Percentiles rank a stretch among this genome's conserved stretches.
Evolutionary conservation across 768 basidiomycete species (phyloP).

Genomic region (Strobilomyces dryophilus): DNA sequence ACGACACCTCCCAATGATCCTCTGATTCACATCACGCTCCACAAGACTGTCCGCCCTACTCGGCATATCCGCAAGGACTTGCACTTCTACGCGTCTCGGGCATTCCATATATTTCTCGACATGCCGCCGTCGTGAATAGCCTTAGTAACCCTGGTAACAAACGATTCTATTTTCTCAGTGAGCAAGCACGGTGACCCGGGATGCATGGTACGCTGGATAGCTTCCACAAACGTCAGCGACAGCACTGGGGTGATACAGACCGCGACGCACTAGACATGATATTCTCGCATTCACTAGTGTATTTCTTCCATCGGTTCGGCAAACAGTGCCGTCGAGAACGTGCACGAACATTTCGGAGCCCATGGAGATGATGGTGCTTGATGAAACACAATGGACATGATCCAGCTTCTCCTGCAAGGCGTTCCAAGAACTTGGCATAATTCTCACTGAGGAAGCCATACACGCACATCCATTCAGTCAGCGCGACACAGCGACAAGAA

Average conservation of each 20-base stretch:
- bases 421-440: constrained; percentile 46
- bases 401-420: constrained; percentile 69
- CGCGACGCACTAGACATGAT: constrained; percentile 10
- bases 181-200: constrained; percentile 80
- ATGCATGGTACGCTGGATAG: constrained; percentile 90
- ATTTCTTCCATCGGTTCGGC: not conserved
- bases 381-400: constrained; percentile 89
- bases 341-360: constrained; percentile 80
- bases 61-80: no score
- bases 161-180: not conserved
- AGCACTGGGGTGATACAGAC: not conserved
- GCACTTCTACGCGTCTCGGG: no score
- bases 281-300: constrained; percentile 74
- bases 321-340: not conserved
- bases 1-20: no score
- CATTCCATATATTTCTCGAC: constrained; percentile 32
- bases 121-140: constrained; percentile 96
- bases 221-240: constrained; percentile 35
- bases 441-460: constrained; percentile 88
- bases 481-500: not conserved
- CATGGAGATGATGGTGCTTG: constrained; percentile 87
- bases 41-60: constrained; percentile 33
- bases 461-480: constrained; percentile 32
- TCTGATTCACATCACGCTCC: no score
- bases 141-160: constrained; percentile 67